Evolutionary conservation across 805 yeast species (phyloP), one percentile per base, ranked within the genome.

Genomic region (Metschnikowia aberdeeniae): DNA sequence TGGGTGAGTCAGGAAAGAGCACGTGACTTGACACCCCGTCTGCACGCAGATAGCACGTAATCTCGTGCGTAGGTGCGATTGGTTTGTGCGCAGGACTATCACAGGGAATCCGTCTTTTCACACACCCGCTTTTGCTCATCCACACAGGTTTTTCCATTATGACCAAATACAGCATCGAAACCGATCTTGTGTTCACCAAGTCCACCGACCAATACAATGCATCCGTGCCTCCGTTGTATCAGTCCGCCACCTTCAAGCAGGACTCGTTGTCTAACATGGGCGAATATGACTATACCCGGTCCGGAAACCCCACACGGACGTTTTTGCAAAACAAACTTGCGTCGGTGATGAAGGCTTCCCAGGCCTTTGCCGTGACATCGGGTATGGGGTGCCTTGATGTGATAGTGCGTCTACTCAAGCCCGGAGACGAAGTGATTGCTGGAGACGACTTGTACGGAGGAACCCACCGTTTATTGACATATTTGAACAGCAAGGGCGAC

Each of bases 401-500:
- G 27, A 84, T 90, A 46, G 76, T 86, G 34, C 76, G 95, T 36
- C 68, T 86, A 41, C 72, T 89, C 50, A 69, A 65, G 43, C 92
- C 96, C 1, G 89, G 90, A n/a, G 95, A 86, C 61, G 89, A 87
- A 63, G 90, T 90, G 29, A 79, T 90, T 54, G 96, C 97, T 5
- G 98, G 98, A 43, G 93, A 87, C 62, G 98, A 90, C 61, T 76
- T 90, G 51, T 90, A 90, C 61, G 98, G 98, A 43, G 98, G 98
- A 29, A 84, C 96, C 29, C 86, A 90, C 65, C 76, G 98, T 57
- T 74, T 90, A 54, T 76, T 90, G 54, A 85, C 88, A 10, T 87
- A 82, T 59, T 66, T 88, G 57, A 71, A 78, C 57, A 75, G 74
- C 36, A 81, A 80, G 59, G 82, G 81, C 17, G 82, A 80, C 51